Conservation (phyloP, 2,329 filamentous ascomycete genomes). For the Polychaeton citri region DNA sequence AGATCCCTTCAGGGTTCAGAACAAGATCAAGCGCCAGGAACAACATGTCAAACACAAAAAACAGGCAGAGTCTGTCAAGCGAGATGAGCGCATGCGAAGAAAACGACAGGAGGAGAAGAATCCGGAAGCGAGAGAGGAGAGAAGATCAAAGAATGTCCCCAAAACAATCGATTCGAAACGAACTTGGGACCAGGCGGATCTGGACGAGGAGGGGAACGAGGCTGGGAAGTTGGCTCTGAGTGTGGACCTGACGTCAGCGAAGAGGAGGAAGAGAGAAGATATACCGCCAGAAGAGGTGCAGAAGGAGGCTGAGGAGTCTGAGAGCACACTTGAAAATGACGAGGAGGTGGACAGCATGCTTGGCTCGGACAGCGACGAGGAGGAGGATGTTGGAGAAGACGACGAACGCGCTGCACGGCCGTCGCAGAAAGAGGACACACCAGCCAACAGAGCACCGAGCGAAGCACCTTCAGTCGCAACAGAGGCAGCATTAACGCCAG, state of each 20-base stretch:
- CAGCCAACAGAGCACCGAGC: slow-evolving; percentile 17
- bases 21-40: slow-evolving; percentile 62
- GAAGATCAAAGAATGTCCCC: slow-evolving; percentile 67
- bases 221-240: slow-evolving; percentile 25
- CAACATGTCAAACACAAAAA: slow-evolving; percentile 73
- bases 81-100: slow-evolving; percentile 62
- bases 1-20: slow-evolving; percentile 19
- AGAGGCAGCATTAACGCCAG: slow-evolving; percentile 46
- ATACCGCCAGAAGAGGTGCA: slow-evolving; percentile 22
- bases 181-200: slow-evolving; percentile 57
- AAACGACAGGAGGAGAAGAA: slow-evolving; percentile 79
- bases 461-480: slow-evolving; percentile 43
- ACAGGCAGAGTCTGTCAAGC: slow-evolving; percentile 56
- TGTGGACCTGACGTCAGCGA: slow-evolving; percentile 32
- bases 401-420: slow-evolving; percentile 20
- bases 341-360: slow-evolving; percentile 68
- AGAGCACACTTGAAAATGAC: slow-evolving; percentile 27
- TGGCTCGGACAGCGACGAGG: slow-evolving; percentile 40
- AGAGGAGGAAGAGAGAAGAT: slow-evolving; percentile 29
- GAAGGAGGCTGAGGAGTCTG: slow-evolving; percentile 28
- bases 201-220: slow-evolving; percentile 25
- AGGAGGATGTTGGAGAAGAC: slow-evolving; percentile 40
- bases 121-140: slow-evolving; percentile 58
- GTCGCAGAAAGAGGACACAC: slow-evolving; percentile 8
- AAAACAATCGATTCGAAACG: slow-evolving; percentile 76